Evolutionary conservation across 768 basidiomycete species (phyloP), one percentile per base, ranked within the genome.

Genomic region (Lentinula edodes): DNA sequence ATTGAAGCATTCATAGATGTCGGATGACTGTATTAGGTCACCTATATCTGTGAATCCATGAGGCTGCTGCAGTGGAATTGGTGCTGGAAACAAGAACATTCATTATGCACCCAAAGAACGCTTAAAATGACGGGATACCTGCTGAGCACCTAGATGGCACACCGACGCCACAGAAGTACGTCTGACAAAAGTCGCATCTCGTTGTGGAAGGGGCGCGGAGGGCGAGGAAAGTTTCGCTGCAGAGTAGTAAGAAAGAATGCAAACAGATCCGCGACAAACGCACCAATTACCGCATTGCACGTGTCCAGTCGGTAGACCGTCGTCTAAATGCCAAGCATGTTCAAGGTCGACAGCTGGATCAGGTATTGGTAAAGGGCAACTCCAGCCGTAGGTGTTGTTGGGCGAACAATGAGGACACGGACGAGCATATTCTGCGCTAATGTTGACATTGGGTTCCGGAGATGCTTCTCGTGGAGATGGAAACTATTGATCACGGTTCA

Each of bases 271-370:
- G 39, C 52, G 13, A 12, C 16, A 45, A 9, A 38, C 80, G 56
- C 67, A 89, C 90, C 91, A 94, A 68, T 91, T 90, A 35, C 89
- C 92, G 64, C 92, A 94, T 66, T 85, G 83, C 10, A 76, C 85
- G 65, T 94, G 92, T 18, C 91, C 92, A 0, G 90, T 88, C 2
- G 92, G 92, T 5, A 80, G 66, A 41, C 92, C 92, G 54, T 91
- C 85, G 41, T 92, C 90, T 35, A 89, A 72, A 61, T 79, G 85
- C 89, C 90, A 92, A 3, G 90, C 91, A 66, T 83, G 78, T 32
- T 89, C 89, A 2, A 83, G 74, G 70, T 93, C 88, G 18, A 74
- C 71, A 13, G 74, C 78, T 50, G 89, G 91, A 74, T 93, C 90
- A 8, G 83, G 75, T 28, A 94, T 85, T 41, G 92, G 92, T 54